Evolutionary conservation across 23 red algal species (phyloP).

Genomic region (Gracilaria domingensis): DNA sequence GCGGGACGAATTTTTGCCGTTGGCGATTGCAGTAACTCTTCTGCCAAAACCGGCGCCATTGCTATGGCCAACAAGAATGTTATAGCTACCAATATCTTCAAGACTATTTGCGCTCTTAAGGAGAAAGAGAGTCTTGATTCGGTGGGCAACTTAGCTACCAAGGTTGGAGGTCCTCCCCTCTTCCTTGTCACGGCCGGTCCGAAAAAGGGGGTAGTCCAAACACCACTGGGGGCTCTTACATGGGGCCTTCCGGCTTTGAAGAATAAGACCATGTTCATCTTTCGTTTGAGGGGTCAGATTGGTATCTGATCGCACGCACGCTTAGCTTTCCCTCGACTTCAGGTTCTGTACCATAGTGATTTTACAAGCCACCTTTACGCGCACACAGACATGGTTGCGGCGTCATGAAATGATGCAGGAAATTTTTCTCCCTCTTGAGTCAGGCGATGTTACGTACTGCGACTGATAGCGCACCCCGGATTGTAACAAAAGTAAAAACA

Average conservation of each 20-base stretch:
- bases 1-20: slow-evolving; percentile 49
- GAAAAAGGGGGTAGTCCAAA: slow-evolving; percentile 45
- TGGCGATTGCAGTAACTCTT: slow-evolving; percentile 60
- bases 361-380: background rate
- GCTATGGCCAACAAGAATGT: slow-evolving; percentile 31
- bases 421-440: background rate
- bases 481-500: background rate
- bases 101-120: slow-evolving; percentile 20
- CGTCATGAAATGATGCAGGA: background rate
- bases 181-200: slow-evolving; percentile 46
- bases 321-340: background rate
- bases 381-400: background rate
- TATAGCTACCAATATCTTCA: slow-evolving; percentile 40
- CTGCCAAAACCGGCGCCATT: slow-evolving; percentile 28
- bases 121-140: slow-evolving; percentile 25
- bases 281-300: slow-evolving; percentile 39
- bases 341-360: too few relatives aligned
- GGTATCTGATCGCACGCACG: slow-evolving; percentile 19
- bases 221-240: slow-evolving; percentile 27
- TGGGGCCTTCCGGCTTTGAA: slow-evolving; percentile 33
- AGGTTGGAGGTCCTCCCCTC: slow-evolving; percentile 6
- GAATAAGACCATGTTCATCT: slow-evolving; percentile 77
- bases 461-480: background rate
- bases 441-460: background rate
- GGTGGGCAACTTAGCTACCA: slow-evolving; percentile 2